Percentiles rank a stretch among this genome's conserved stretches.
These are phyloP conservation scores for Cladosporium sphaerospermum DNA, from an alignment of 2,329 filamentous ascomycete species.

Conservation along the genomic window DNA sequence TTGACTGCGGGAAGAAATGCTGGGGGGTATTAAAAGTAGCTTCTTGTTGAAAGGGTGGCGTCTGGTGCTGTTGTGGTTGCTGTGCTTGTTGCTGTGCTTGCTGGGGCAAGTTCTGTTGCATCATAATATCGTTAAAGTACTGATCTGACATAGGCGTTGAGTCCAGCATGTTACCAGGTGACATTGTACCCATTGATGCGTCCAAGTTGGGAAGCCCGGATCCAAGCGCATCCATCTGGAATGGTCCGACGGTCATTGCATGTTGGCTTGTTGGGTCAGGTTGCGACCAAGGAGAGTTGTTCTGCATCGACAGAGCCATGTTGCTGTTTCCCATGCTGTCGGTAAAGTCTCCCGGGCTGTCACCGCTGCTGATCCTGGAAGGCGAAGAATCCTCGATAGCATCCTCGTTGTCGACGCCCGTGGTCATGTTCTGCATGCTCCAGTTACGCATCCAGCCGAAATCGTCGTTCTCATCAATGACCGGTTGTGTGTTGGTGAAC, in stretches of 20 bases:
- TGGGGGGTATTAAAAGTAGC: conserved; percentile 57
- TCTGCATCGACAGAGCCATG: conserved; percentile 21
- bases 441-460: conserved; percentile 84
- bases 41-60: conserved; percentile 16
- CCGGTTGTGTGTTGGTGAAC: conserved; percentile 32
- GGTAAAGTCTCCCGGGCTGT: conserved; percentile 84
- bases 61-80: conserved; percentile 13
- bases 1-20: conserved; percentile 22
- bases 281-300: conserved; percentile 54
- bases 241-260: conserved; percentile 56
- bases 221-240: conserved; percentile 67
- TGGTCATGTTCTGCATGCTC: conserved; percentile 60
- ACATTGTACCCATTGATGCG: conserved; percentile 64
- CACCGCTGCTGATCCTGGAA: conserved; percentile 92
- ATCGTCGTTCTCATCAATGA: conserved; percentile 63
- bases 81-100: conserved; percentile 15
- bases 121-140: conserved; percentile 66
- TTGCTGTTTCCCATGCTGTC: conserved; percentile 81
- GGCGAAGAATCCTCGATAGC: conserved; percentile 90
- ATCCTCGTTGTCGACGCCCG: conserved; percentile 59
- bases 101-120: conserved; percentile 39
- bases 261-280: conserved; percentile 61
- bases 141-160: conserved; percentile 64
- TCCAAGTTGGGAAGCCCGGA: conserved; percentile 71
- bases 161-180: conserved; percentile 67